phyloP scores from a whole-genome alignment of 768 basidiomycete genomes.

The Boletus eberwhitei region DNA sequence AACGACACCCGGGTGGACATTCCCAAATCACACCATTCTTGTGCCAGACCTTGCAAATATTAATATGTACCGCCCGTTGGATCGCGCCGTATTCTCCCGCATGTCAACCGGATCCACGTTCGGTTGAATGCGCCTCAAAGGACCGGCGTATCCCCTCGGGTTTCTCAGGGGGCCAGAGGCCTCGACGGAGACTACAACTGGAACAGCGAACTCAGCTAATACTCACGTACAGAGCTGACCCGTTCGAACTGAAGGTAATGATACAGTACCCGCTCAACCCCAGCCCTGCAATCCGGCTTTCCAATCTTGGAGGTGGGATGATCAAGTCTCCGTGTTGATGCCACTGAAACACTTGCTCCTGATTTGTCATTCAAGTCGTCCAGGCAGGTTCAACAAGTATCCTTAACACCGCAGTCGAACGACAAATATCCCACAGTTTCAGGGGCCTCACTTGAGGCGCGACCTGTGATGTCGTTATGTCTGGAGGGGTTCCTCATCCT shows the following conservation, averaged over 20 bases:
- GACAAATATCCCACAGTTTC: constrained; percentile 3
- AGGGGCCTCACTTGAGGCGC: neutral
- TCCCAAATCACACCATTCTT: neutral
- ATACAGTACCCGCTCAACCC: neutral
- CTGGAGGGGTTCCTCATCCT: neutral
- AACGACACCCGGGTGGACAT: neutral
- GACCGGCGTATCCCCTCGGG: constrained; percentile 17
- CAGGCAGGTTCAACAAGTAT: neutral
- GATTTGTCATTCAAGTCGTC: neutral
- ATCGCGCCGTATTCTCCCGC: neutral
- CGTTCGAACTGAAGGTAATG: neutral
- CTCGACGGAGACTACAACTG: neutral
- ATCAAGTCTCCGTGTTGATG: neutral
- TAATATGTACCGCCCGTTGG: neutral
- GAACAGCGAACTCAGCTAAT: neutral
- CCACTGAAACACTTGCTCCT: constrained; percentile 4
- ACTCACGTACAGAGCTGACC: neutral
- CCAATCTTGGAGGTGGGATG: neutral
- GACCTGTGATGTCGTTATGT: neutral
- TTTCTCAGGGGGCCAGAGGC: constrained; percentile 13
- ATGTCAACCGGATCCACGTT: neutral
- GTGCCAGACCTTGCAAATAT: neutral
- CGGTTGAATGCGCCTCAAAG: neutral
- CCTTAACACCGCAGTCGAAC: constrained; percentile 2
- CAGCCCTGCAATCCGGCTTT: neutral